phyloP scores from a whole-genome alignment of 2,329 filamentous ascomycete genomes.

The Fusarium irregulare region DNA sequence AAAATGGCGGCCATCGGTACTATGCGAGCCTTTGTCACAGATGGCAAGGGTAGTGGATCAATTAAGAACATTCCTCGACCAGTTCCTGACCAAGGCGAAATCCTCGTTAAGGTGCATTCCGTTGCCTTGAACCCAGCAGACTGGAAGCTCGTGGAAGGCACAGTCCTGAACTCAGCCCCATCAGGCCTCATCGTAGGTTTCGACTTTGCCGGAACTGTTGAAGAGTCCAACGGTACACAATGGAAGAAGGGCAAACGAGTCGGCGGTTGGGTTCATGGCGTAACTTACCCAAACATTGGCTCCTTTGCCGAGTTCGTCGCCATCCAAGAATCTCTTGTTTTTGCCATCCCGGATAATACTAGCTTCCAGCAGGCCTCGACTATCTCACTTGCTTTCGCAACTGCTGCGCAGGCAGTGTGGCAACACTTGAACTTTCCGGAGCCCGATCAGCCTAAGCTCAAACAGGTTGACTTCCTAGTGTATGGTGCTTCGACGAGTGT shows the following conservation, averaged over 20 bases:
- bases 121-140: conserved; percentile 11
- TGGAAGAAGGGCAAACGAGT: conserved; percentile 8
- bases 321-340: conserved; percentile 6
- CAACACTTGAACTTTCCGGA: background rate
- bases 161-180: background rate
- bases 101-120: conserved; percentile 10
- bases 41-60: background rate
- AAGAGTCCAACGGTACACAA: background rate
- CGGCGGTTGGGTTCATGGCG: conserved; percentile 14
- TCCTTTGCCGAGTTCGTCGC: conserved; percentile 8
- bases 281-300: background rate
- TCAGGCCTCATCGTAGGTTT: conserved; percentile 9
- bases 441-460: fast-evolving
- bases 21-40: conserved; percentile 15
- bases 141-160: conserved; percentile 16
- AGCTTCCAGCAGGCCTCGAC: conserved; percentile 10
- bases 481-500: conserved; percentile 21
- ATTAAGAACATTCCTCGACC: background rate
- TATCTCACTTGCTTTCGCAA: conserved; percentile 13
- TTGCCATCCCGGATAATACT: background rate
- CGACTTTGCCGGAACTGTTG: conserved; percentile 4
- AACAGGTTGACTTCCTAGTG: background rate
- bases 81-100: background rate
- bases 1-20: background rate
- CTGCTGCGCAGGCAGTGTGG: conserved; percentile 8